phyloP scores from a whole-genome alignment of 257 asterid species.

The Henckelia pumila region DNA sequence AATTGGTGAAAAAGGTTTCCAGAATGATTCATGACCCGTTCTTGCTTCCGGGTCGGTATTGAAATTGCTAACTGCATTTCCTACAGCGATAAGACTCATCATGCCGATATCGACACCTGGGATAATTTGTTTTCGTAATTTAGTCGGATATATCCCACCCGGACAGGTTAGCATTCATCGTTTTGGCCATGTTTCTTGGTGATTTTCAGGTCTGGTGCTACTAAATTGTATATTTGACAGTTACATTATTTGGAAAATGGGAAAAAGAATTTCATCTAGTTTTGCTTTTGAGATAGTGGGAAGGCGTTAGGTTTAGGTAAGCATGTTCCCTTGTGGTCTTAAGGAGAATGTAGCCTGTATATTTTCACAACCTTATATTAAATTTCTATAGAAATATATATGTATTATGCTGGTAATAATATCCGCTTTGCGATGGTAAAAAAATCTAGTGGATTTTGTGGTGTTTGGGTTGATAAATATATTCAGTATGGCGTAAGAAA shows the following conservation, averaged over 20 bases:
- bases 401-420: not conserved
- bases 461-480: not conserved
- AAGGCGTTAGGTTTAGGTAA: constrained; percentile 24
- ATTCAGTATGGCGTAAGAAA: not conserved
- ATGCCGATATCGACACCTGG: constrained; percentile 28
- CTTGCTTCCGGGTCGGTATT: constrained; percentile 22
- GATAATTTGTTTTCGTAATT: constrained; percentile 14
- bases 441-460: not conserved
- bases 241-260: constrained; percentile 17
- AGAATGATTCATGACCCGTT: constrained; percentile 10
- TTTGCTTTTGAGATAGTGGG: constrained; percentile 23
- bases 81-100: constrained; percentile 18
- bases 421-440: not conserved
- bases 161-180: constrained; percentile 13
- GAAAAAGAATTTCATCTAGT: constrained; percentile 12
- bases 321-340: constrained; percentile 22
- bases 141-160: constrained; percentile 14
- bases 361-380: constrained; percentile 15
- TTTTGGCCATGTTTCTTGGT: constrained; percentile 22
- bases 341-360: constrained; percentile 26
- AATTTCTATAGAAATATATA: constrained; percentile 12
- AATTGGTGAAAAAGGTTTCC: constrained; percentile 8
- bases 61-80: constrained; percentile 26
- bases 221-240: constrained; percentile 31
- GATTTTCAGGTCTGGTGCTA: constrained; percentile 28